Percentiles rank a stretch among this genome's conserved stretches.
Evolutionary conservation across 2,329 filamentous ascomycete genomes (phyloP).

Genomic region (Pseudogymnoascus sp.): DNA sequence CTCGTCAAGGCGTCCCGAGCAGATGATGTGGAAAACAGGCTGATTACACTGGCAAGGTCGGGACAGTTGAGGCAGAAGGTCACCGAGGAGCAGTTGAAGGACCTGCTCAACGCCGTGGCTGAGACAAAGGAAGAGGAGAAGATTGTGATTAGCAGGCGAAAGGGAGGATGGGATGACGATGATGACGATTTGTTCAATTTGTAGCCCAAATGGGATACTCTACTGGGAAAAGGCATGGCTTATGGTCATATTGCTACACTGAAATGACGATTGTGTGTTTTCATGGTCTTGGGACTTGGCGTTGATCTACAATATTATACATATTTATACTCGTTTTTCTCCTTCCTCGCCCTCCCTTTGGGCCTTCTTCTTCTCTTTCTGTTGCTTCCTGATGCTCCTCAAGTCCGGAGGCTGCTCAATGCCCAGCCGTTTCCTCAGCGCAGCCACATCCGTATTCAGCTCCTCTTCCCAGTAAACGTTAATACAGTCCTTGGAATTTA

Average conservation of each 20-base stretch:
- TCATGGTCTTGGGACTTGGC: slow-evolving; percentile 4
- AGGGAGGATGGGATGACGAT: slow-evolving; percentile 78
- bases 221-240: not conserved
- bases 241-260: not conserved
- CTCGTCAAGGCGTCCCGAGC: slow-evolving; percentile 92
- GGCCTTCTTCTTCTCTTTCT: slow-evolving; percentile 60
- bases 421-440: slow-evolving; percentile 64
- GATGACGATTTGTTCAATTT: slow-evolving; percentile 65
- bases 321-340: slow-evolving; percentile 12
- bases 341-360: slow-evolving; percentile 39
- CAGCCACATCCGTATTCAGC: slow-evolving; percentile 72
- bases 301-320: slow-evolving; percentile 5
- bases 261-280: not conserved
- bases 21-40: slow-evolving; percentile 79
- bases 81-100: slow-evolving; percentile 87
- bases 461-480: slow-evolving; percentile 98
- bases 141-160: slow-evolving; percentile 78
- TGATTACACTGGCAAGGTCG: slow-evolving; percentile 83
- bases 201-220: slow-evolving; percentile 25
- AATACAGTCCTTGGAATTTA: slow-evolving; percentile 70
- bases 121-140: slow-evolving; percentile 71
- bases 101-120: slow-evolving; percentile 74
- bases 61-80: slow-evolving; percentile 85
- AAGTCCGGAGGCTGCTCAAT: slow-evolving; percentile 87
- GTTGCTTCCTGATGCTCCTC: slow-evolving; percentile 63